Base-by-base conservation (phyloP, 192 early-diverging fungal species). In the Rhizophagus sp. region DNA sequence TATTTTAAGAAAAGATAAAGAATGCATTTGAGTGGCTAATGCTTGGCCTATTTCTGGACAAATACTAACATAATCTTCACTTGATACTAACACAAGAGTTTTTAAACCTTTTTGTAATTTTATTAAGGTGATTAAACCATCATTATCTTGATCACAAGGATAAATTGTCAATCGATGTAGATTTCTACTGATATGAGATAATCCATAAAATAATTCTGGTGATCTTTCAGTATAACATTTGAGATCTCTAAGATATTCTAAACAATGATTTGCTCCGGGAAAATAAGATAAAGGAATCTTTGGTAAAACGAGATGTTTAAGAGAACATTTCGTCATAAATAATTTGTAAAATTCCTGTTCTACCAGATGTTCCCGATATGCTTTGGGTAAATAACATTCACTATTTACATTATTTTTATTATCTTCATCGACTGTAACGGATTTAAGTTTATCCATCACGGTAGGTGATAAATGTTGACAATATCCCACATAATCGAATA, bases 201-300 rank as follows among this genome's bases (percentile, higher is more conserved):
- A 70, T 70, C 68, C 68, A 70, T 70, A 70, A 70, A 44, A 70
- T 70, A 70, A 41, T n/a, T 70, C 68, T 8, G 68, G 68, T 22
- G 68, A 24, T 44, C 68, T n/a, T 36, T 70, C 68, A 11, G 39
- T 70, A 44, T 70, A 39, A 70, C 68, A 70, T 70, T 44, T 70
- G 10, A 70, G 22, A 3, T 70, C 36, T 44, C 68, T 30, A 44
- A 70, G 36, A 11, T 70, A 44, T 41, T 70, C 68, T 70, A 70
- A 9, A 22, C 68, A 70, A n/a, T 44, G 22, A 17, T 47, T 41
- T 39, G 36, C 68, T n/a, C 68, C 68, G 1, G 68, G 68, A 70
- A 33, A 70, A 70, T 70, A 70, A 39, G 39, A 44, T 47, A 70
- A 70, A 41, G 68, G 68, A 70, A 70, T 70, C 39, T n/a, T 70